These are phyloP conservation scores for Fonsecaea pugnacius DNA, from an alignment of 2,329 filamentous ascomycete species.

Conservation along the genomic window DNA sequence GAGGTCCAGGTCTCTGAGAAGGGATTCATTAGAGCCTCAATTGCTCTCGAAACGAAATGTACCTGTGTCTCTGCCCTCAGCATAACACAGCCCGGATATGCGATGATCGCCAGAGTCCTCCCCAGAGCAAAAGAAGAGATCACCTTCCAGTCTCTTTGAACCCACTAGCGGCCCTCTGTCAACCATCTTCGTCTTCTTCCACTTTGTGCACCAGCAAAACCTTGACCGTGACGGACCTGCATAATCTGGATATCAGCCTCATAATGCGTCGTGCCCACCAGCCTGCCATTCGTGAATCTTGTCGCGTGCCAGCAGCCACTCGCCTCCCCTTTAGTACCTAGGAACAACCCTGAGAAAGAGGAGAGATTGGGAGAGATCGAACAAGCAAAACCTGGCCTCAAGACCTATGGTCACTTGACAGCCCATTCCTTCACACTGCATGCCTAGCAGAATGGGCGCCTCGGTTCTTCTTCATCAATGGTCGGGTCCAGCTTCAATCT, in stretches of 20 bases:
- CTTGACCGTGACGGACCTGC: neutral
- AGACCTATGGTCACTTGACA: neutral
- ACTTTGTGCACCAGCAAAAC: neutral
- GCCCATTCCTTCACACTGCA: neutral
- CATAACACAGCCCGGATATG: neutral
- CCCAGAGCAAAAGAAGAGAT: neutral
- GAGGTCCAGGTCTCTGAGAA: neutral
- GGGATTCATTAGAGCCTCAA: neutral
- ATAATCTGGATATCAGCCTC: neutral
- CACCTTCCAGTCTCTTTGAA: neutral
- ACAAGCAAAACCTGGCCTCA: neutral
- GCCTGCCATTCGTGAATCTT: neutral
- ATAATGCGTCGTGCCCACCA: neutral
- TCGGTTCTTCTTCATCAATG: conserved; percentile 19
- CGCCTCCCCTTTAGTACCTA: neutral
- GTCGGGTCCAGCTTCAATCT: conserved; percentile 21
- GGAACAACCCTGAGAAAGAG: neutral
- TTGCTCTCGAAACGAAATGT: neutral
- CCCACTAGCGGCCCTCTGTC: neutral
- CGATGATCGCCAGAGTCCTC: neutral
- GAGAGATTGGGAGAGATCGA: neutral
- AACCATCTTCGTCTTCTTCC: neutral
- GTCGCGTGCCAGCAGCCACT: neutral
- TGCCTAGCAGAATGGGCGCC: conserved; percentile 1
- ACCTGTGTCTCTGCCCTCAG: neutral